Base-by-base conservation (phyloP, 148 eudicot species). In the Vaccinium vitisidaea region DNA sequence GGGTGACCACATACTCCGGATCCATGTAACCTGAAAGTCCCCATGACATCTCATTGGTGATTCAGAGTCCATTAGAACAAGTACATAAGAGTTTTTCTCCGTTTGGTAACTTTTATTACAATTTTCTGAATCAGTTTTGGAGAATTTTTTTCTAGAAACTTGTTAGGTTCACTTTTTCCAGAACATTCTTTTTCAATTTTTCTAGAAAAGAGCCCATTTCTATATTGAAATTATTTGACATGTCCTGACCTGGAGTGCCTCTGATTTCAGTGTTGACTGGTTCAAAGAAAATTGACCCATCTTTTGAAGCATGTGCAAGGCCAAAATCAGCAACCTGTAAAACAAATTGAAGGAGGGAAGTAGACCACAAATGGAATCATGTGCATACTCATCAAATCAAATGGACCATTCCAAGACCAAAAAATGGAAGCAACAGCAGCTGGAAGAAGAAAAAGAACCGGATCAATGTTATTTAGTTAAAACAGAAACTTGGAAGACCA, bases 271-370 rank as follows among this genome's bases (percentile, higher is more conserved):
- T 95, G 90, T 92, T 97, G 61, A 92, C 90, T 32, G 98, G 94
- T 85, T 97, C 99, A 76, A 95, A 97, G 91, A 88, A 93, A 80
- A 97, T 87, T 18, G 98, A 95, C 80, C 99, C 98, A 84, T 91
- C 95, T 87, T 94, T 95, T 49, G 98, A 92, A 82, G 96, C 99
- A 89, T 89, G 95, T 36, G 91, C 96, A 87, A 97, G 98, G 82
- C 99, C 98, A 87, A 93, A 97, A 91, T 95, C 99, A 75, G 99
- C 98, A 93, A 95, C 91, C 99, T 97, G 86, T 82, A 87, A 50
- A 83, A 65, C 79, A 84, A 80, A 55, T 55, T 83, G 77, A 23
- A 15, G 59, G 69, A 12, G 27, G 43, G 59, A 30, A 27, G 8
- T 56, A 53, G 78, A 71, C n/a, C 2, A 81, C 13, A 13, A 53